Percentiles rank a stretch among this genome's conserved stretches.
Conservation (phyloP, 139 green algal species). For the Micractinium sp. region DNA sequence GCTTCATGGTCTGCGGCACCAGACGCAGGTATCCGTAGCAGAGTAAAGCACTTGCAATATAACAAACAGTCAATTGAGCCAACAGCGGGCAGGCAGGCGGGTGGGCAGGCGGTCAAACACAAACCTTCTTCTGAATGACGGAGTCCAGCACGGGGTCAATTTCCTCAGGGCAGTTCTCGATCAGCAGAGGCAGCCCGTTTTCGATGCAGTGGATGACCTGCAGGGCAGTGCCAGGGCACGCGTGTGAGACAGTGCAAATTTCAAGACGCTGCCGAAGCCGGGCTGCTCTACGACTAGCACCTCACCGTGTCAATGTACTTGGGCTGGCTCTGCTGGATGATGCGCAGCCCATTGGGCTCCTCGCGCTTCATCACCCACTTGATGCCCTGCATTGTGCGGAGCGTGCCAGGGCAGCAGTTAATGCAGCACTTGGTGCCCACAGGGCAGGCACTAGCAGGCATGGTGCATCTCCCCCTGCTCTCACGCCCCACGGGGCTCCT, state of each 20-base stretch:
- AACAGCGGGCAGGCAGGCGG: too few relatives aligned
- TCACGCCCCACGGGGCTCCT: background rate
- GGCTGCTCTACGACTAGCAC: too few relatives aligned
- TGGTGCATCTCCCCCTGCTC: background rate
- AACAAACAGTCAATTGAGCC: too few relatives aligned
- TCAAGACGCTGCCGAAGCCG: too few relatives aligned
- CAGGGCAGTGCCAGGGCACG: background rate
- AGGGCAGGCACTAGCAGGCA: background rate
- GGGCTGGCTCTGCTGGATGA: slow-evolving; percentile 84
- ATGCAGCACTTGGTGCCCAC: background rate
- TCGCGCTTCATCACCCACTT: slow-evolving; percentile 87
- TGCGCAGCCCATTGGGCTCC: slow-evolving; percentile 75
- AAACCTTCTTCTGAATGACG: slow-evolving; percentile 76
- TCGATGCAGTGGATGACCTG: slow-evolving; percentile 84
- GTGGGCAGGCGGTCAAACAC: background rate
- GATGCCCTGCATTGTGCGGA: slow-evolving; percentile 70
- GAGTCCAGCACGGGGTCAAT: slow-evolving; percentile 90
- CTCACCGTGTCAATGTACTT: slow-evolving; percentile 86
- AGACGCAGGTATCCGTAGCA: too few relatives aligned
- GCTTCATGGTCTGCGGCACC: slow-evolving; percentile 58
- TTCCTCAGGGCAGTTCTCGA: slow-evolving; percentile 88
- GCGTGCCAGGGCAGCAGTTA: background rate
- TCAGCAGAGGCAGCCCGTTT: slow-evolving; percentile 84
- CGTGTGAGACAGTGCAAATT: too few relatives aligned
- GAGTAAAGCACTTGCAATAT: too few relatives aligned